Percentiles rank a stretch among this genome's conserved stretches.
Evolutionary conservation across 441 rosid genomes (phyloP).

Genomic region (Croton setiger): DNA sequence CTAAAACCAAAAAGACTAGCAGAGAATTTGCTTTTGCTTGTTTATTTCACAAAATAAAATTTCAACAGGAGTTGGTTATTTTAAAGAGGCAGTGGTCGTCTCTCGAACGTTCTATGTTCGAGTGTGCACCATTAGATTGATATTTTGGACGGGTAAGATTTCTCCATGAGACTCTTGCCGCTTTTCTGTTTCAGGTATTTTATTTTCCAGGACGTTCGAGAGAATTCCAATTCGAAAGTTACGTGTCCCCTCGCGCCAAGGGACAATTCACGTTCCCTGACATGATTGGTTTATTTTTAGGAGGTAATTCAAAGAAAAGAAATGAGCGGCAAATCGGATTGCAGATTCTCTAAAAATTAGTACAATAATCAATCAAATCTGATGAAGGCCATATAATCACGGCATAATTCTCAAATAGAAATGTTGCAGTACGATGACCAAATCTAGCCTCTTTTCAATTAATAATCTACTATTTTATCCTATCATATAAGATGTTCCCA

Average conservation of each 20-base stretch:
- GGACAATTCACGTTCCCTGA: background rate
- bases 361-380: too few relatives aligned
- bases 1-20: background rate
- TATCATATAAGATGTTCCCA: too few relatives aligned
- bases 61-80: background rate
- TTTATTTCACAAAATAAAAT: too few relatives aligned
- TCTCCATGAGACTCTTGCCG: background rate
- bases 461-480: too few relatives aligned
- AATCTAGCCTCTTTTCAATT: too few relatives aligned
- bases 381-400: too few relatives aligned
- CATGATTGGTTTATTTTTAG: too few relatives aligned
- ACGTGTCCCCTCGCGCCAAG: slow-evolving; percentile 4
- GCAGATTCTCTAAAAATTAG: background rate
- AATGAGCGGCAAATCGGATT: background rate
- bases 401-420: too few relatives aligned
- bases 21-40: background rate
- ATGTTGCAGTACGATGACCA: too few relatives aligned
- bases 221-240: slow-evolving; percentile 19
- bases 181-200: background rate
- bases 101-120: slow-evolving; percentile 26
- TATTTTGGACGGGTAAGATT: background rate
- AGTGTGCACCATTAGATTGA: slow-evolving; percentile 27
- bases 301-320: background rate
- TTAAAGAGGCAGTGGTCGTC: slow-evolving; percentile 6
- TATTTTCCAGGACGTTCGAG: slow-evolving; percentile 30